Percentiles rank a stretch among this genome's conserved stretches.
Evolutionary conservation across 139 green algal species (phyloP).

Genomic region (Micractinium sp.): DNA sequence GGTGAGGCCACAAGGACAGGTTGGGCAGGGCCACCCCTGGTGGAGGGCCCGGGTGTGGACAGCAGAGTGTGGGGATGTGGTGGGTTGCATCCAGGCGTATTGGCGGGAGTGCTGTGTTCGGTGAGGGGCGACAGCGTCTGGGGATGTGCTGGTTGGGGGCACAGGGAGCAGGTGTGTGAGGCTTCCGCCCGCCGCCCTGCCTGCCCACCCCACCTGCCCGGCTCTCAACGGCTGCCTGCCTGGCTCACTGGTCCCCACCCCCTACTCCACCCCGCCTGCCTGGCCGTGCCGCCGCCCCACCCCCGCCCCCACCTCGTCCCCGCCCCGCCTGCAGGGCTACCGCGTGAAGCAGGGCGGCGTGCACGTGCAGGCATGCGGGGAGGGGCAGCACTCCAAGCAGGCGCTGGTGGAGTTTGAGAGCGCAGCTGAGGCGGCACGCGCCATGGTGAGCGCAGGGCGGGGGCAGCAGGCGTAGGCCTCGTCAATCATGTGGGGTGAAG

Average conservation of each 20-base stretch:
- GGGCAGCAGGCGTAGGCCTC: not conserved
- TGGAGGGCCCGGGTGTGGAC: not conserved
- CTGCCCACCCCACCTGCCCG: too few relatives aligned
- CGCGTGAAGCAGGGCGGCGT: conserved; percentile 73
- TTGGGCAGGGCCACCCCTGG: not conserved
- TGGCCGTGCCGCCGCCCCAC: not conserved
- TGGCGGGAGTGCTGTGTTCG: not conserved
- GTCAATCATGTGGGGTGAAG: not conserved
- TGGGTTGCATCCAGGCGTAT: not conserved
- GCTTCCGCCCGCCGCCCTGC: too few relatives aligned
- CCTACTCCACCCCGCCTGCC: not conserved
- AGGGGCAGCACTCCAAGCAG: conserved; percentile 82
- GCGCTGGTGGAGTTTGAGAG: conserved; percentile 92
- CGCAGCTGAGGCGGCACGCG: conserved; percentile 68
- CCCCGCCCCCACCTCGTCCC: too few relatives aligned
- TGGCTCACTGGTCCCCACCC: not conserved
- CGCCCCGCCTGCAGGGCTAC: conserved; percentile 54
- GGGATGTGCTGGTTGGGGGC: too few relatives aligned
- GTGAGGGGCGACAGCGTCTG: not conserved
- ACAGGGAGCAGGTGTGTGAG: too few relatives aligned
- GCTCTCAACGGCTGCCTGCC: not conserved
- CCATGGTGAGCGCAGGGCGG: conserved; percentile 57
- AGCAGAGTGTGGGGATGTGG: not conserved
- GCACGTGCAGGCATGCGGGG: conserved; percentile 77
- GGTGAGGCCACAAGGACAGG: not conserved